Evolutionary conservation across 2,329 filamentous ascomycete genomes (phyloP).

Genomic region (Pyrenochaeta sp.): DNA sequence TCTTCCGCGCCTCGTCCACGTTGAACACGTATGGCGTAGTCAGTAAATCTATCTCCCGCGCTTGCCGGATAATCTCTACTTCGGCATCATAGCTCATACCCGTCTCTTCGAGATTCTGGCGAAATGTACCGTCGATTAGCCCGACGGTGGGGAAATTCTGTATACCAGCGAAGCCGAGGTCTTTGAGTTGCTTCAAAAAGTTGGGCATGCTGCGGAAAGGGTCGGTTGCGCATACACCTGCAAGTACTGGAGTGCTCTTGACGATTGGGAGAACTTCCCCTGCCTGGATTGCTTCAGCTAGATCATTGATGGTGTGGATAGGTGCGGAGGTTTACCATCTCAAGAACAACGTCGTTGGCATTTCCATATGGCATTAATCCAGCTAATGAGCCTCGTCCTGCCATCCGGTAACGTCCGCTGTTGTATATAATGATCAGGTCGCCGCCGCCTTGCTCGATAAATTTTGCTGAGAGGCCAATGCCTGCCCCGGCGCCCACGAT

Average conservation of each 20-base stretch:
- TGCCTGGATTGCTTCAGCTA: constrained; percentile 52
- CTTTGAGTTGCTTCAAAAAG: constrained; percentile 68
- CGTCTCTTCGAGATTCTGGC: constrained; percentile 74
- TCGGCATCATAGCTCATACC: constrained; percentile 74
- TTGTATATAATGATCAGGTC: constrained; percentile 79
- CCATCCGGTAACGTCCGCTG: constrained; percentile 76
- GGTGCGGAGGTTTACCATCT: constrained; percentile 61
- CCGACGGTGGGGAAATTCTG: constrained; percentile 80
- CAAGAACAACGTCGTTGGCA: constrained; percentile 73
- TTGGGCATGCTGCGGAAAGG: constrained; percentile 69
- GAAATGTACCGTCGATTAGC: constrained; percentile 73
- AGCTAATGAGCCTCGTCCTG: constrained; percentile 72
- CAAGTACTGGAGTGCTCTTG: constrained; percentile 69
- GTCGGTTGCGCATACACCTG: constrained; percentile 75
- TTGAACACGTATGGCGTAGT: constrained; percentile 77
- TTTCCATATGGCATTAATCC: constrained; percentile 77
- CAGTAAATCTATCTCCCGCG: constrained; percentile 66
- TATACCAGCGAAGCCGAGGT: constrained; percentile 72
- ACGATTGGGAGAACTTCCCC: constrained; percentile 73
- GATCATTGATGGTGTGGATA: not conserved
- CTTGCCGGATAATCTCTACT: constrained; percentile 71
- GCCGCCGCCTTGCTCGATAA: constrained; percentile 71
- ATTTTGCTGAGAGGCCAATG: constrained; percentile 75
- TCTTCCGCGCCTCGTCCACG: constrained; percentile 66
- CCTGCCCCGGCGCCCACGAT: constrained; percentile 75